Evolutionary conservation across 495 filamentous ascomycete species (phyloP), one percentile per base, ranked within the genome.

Genomic region (Acidiella bohemica): DNA sequence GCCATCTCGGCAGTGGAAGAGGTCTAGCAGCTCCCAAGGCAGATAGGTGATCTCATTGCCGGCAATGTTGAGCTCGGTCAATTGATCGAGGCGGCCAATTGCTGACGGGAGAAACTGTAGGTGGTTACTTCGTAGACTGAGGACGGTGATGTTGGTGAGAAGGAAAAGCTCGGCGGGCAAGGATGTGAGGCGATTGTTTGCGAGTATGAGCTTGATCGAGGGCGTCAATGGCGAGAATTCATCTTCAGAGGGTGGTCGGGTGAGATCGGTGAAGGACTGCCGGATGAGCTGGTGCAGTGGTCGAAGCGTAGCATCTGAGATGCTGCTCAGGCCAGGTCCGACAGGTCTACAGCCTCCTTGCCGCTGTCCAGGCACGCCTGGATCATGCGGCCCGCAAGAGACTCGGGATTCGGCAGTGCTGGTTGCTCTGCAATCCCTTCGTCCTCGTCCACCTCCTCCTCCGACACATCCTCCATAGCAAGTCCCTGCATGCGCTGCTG

Each of bases 111-210:
- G 61, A 25, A 76, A 68, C 0, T 53, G 59, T 6, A 93, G 64
- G 21, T 68, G 53, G 57, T 88, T 92, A 41, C 66, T 71, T 4
- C 84, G 77, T 36, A 93, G 60, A 53, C 71, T 84, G 22, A 93
- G 70, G 7, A 80, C 72, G 3, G 68, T 76, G 23, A 90, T 58
- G 42, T 71, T 55, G 24, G 72, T 56, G 4, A 80, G 52, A 36
- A 64, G 64, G 49, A 74, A 66, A 4, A 80, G 45, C 28, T 59
- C 63, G n/a, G 44, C 41, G 1, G 76, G 75, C 4, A 74, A 57
- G 13, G 50, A 51, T 0, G 41, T 43, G 2, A 90, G 69, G 4
- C 57, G 54, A 48, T 86, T 87, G 7, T 62, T 66, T 0, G 72
- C 64, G 1, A 87, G 63, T 47, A 73, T 83, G 9, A 90, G 52